Evolutionary conservation across 2,329 filamentous ascomycete genomes (phyloP), one percentile per base, ranked within the genome.

Genomic region (Monosporascus ibericus): DNA sequence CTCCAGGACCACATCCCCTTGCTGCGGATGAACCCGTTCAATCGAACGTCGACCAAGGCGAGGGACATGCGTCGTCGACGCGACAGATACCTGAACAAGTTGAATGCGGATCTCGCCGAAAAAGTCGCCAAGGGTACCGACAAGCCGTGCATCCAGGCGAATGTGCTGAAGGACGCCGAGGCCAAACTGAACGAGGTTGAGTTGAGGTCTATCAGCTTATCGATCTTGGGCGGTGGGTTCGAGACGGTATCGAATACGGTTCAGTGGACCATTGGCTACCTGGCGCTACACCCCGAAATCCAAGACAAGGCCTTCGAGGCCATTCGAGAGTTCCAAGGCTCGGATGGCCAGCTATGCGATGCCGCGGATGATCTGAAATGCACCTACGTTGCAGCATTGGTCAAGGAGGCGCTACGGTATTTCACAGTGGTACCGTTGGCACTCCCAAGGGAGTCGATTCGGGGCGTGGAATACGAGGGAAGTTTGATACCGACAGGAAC

Each of bases 1-100:
- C 89, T 87, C 82, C 86, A 90, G 63, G 89, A 94, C 63, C 92
- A 92, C 59, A 81, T 94, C n/a, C 88, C 89, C 0, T 62, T 92
- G 5, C 66, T 94, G 55, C 78, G 89, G 27, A 67, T 90, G 2
- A 90, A 82, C 61, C 63, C 63, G 3, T 55, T 65, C 20, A 65
- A 58, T 47, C 8, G 52, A 6, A 56, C 51, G 1, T 62, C 60
- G 1, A 74, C 75, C 3, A 78, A 82, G 48, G 86, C 88, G 0
- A 71, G 78, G 7, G 80, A 84, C 55, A 89, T 85, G 68, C 80
- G 87, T 38, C 72, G 73, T n/a, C 77, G 88, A 20, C 76, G 88
- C 49, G 87, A 90, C 57, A 80, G 77, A 49, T 90, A 73, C 75
- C 82, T 73, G 40, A 82, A 84, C 0, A 85, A 87, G 58, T 68